These are phyloP conservation scores for Trametes coccinea DNA, from an alignment of 768 basidiomycete genomes.

Conservation along the genomic window DNA sequence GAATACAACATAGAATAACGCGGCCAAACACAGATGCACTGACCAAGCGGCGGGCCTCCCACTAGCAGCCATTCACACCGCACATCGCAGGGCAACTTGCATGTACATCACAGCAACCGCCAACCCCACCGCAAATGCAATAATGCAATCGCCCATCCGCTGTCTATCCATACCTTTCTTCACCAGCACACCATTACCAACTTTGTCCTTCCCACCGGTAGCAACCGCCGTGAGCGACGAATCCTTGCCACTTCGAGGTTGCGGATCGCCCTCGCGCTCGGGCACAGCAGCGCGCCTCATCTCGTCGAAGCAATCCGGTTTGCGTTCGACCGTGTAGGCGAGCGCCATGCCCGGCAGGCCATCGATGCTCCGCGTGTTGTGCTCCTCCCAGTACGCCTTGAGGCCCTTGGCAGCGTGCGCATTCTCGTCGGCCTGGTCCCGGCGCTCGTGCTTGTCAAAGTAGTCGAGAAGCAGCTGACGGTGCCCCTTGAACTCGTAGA, in stretches of 20 bases:
- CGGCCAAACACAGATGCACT: too few relatives aligned
- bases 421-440: constrained; percentile 36
- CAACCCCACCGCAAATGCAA: too few relatives aligned
- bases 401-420: constrained; percentile 43
- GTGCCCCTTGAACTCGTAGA: constrained; percentile 56
- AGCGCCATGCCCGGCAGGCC: constrained; percentile 50
- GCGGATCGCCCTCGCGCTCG: background rate
- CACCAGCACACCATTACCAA: too few relatives aligned
- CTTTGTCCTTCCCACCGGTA: too few relatives aligned
- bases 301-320: background rate
- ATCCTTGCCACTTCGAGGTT: background rate
- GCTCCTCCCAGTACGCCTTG: constrained; percentile 53
- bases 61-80: too few relatives aligned
- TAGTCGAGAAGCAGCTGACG: constrained; percentile 53
- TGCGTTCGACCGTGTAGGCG: constrained; percentile 29
- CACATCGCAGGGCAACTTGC: too few relatives aligned
- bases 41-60: too few relatives aligned
- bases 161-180: too few relatives aligned
- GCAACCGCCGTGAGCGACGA: too few relatives aligned
- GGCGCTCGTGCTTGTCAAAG: constrained; percentile 44
- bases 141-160: too few relatives aligned
- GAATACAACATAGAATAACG: too few relatives aligned
- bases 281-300: constrained; percentile 23
- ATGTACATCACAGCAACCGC: too few relatives aligned
- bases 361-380: constrained; percentile 55